Evolutionary conservation across 495 filamentous ascomycete species (phyloP), one percentile per base, ranked within the genome.

Genomic region (Ramalina peruviana): DNA sequence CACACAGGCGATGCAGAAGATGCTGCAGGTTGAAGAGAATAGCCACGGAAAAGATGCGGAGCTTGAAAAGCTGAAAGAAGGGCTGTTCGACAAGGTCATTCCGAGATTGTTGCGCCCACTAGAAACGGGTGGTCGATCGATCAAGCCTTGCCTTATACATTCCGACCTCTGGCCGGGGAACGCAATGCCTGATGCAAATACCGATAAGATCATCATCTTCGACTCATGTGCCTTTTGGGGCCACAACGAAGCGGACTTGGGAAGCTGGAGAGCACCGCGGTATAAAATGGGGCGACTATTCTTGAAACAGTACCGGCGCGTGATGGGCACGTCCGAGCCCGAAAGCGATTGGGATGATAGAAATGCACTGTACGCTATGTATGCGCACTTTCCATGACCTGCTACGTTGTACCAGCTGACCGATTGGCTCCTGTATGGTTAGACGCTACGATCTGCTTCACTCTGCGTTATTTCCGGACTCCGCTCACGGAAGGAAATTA

Each of bases 101-200:
- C 62, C 61, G 19, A 23, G 62, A 19, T 54, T 64, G 6, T 49
- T 64, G 6, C 42, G 61, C 37, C 61, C 61, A 1, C 30, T 64
- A 15, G 61, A 61, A 39, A 55, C 54, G 1, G 56, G 47, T 4
- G 56, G 51, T 11, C 59, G 64, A 33, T 51, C 6, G 3, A 53
- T 76, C 25, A 56, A 59, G 21, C 70, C 72, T 6, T 63, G 59
- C 6, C 58, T 74, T 2, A 59, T 74, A 1, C 72, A 74, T 51
- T 72, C 70, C 4, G 67, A 76, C 52, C 50, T 71, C 12, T 74
- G 71, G 71, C 59, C 72, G 45, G 70, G 59, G 12, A 76, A 75
- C 51, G 53, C 56, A 4, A 69, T 61, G 2, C 49, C 61, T n/a
- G 63, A 73, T 49, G 40, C 48, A 0, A 40, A 56, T 2, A 69